Conservation (phyloP, 495 filamentous ascomycete genomes). For the Xylaria palmicola region DNA sequence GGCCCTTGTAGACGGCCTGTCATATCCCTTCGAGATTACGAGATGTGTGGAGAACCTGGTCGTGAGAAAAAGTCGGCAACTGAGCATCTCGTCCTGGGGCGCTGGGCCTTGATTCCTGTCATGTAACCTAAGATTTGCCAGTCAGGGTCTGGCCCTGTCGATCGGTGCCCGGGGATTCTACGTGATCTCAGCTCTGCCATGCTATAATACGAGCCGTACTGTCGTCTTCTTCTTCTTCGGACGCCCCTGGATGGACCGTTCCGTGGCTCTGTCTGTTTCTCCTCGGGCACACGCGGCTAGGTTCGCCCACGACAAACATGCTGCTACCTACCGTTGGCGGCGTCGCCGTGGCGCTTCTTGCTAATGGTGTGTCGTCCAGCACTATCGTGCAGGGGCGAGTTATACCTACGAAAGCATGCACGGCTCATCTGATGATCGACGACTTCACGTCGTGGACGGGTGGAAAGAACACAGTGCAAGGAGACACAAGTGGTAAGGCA, state of each 20-base stretch:
- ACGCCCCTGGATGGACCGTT: neutral
- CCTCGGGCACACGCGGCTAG: neutral
- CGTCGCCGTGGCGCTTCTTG: slow-evolving; percentile 26
- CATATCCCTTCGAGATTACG: neutral
- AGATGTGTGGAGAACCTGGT: slow-evolving; percentile 14
- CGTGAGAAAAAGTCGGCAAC: neutral
- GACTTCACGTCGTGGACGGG: slow-evolving; percentile 54
- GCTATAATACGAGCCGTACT: slow-evolving; percentile 12
- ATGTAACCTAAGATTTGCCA: slow-evolving; percentile 10
- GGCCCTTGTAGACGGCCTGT: slow-evolving; percentile 9
- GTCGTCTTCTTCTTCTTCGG: slow-evolving; percentile 9
- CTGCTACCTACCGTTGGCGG: slow-evolving; percentile 26
- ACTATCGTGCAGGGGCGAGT: slow-evolving; percentile 15
- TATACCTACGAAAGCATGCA: slow-evolving; percentile 43
- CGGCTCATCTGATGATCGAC: slow-evolving; percentile 53
- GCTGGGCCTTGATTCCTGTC: slow-evolving; percentile 6
- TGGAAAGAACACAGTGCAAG: slow-evolving; percentile 49
- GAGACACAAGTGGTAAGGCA: slow-evolving; percentile 53
- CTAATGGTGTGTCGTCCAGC: slow-evolving; percentile 21
- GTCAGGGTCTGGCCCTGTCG: slow-evolving; percentile 10
- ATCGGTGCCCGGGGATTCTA: slow-evolving; percentile 5
- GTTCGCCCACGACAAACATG: slow-evolving; percentile 26
- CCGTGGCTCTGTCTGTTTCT: slow-evolving; percentile 6
- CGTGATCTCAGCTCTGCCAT: slow-evolving; percentile 18
- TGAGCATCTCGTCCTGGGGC: neutral